Conservation (phyloP, 108 stramenopile species). For the Hondaea fermentalgiana region DNA sequence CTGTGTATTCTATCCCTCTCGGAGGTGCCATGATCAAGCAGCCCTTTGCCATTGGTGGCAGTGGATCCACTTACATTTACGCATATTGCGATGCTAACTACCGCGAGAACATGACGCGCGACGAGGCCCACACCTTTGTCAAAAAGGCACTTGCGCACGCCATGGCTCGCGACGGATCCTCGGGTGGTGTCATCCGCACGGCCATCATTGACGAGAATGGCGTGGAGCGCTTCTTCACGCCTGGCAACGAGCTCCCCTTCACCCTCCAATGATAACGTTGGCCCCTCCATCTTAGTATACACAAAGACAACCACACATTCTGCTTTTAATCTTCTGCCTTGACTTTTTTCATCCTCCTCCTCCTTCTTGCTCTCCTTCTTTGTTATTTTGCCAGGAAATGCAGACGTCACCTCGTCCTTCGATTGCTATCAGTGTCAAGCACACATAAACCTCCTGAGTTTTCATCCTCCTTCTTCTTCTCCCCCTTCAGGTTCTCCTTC, state of each 20-base stretch:
- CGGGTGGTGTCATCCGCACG: conserved; percentile 88
- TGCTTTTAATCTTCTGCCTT: too few species aligned
- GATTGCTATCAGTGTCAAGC: too few species aligned
- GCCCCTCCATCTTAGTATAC: too few species aligned
- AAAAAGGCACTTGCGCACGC: conserved; percentile 83
- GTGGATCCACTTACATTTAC: conserved; percentile 84
- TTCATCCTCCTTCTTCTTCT: too few species aligned
- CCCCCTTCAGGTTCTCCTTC: not conserved
- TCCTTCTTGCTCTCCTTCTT: too few species aligned
- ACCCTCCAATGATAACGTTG: not conserved
- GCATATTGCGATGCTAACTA: conserved; percentile 74
- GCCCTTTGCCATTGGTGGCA: conserved; percentile 82
- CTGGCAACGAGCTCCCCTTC: conserved; percentile 61
- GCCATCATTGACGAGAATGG: conserved; percentile 63
- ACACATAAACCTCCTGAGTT: too few species aligned
- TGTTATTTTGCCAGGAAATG: too few species aligned
- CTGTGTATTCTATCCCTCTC: conserved; percentile 75
- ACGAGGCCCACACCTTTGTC: conserved; percentile 70
- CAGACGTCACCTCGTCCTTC: too few species aligned
- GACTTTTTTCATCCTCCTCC: too few species aligned
- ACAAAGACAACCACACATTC: too few species aligned
- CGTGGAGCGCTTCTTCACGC: conserved; percentile 60
- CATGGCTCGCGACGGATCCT: conserved; percentile 92
- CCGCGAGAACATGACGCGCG: conserved; percentile 68
- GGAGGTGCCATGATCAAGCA: conserved; percentile 85